These are phyloP conservation scores for Blumeria graminis DNA, from an alignment of 2,329 filamentous ascomycete genomes.

Conservation along the genomic window DNA sequence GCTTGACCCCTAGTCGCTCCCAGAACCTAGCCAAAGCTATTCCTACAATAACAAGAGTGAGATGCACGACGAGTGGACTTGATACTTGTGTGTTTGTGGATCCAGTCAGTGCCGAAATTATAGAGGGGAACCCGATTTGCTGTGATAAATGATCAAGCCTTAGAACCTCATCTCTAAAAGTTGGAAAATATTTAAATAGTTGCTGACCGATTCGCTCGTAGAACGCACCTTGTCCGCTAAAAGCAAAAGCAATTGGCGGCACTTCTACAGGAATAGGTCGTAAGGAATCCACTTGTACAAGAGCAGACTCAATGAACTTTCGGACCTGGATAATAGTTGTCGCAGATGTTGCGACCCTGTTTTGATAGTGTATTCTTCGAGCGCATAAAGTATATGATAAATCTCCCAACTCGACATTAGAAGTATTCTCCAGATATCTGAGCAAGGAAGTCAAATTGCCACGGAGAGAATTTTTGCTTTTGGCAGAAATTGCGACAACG, in stretches of 20 bases:
- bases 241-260: slow-evolving; percentile 15
- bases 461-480: slow-evolving; percentile 10
- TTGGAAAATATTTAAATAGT: slow-evolving; percentile 17
- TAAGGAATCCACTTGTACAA: background rate
- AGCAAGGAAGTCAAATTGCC: slow-evolving; percentile 10
- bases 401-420: slow-evolving; percentile 9
- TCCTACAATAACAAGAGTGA: slow-evolving; percentile 29
- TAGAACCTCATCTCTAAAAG: slow-evolving; percentile 10
- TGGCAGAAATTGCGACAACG: slow-evolving; percentile 25
- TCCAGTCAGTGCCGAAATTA: slow-evolving; percentile 4
- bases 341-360: slow-evolving; percentile 26
- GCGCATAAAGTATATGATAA: slow-evolving; percentile 15
- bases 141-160: slow-evolving; percentile 9
- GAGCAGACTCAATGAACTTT: slow-evolving; percentile 20
- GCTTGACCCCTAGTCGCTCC: slow-evolving; percentile 29
- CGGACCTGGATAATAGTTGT: slow-evolving; percentile 20
- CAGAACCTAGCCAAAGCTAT: slow-evolving; percentile 31
- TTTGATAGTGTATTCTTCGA: slow-evolving; percentile 34
- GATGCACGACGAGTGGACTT: slow-evolving; percentile 24
- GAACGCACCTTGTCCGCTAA: slow-evolving; percentile 23
- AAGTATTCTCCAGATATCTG: slow-evolving; percentile 8
- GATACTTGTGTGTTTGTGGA: slow-evolving; percentile 14
- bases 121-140: slow-evolving; percentile 11
- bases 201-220: slow-evolving; percentile 13
- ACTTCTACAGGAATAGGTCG: background rate